These are phyloP conservation scores for Borovskyia barvae DNA, from an alignment of 208 protist genomes.

Conservation along the genomic window DNA sequence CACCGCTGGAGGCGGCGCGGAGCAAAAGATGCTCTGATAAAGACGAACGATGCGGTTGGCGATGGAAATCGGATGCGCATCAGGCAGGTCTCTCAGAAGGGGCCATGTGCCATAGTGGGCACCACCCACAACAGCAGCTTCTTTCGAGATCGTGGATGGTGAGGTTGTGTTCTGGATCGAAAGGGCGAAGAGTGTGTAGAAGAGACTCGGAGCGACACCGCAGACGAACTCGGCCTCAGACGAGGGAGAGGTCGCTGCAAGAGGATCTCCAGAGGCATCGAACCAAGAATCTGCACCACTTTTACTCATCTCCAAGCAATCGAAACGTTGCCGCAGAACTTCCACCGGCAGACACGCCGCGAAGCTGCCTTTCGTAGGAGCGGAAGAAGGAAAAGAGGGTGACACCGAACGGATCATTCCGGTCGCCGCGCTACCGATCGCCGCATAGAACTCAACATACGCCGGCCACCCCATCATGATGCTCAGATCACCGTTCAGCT, in stretches of 20 bases:
- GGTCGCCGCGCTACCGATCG: no score
- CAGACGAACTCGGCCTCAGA: background rate
- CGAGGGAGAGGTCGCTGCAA: no score
- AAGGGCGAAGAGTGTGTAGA: constrained; percentile 4
- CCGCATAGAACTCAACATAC: constrained; percentile 54
- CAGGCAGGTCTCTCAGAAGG: constrained; percentile 13
- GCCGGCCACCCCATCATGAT: constrained; percentile 36
- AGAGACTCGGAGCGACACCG: constrained; percentile 8
- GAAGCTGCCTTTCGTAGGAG: constrained; percentile 3
- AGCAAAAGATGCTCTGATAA: constrained; percentile 13
- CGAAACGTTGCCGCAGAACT: background rate
- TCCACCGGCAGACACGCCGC: background rate
- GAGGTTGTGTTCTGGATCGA: background rate
- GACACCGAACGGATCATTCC: constrained; percentile 1
- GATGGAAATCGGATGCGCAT: constrained; percentile 21
- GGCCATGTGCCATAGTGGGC: constrained; percentile 18
- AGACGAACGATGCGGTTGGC: constrained; percentile 22
- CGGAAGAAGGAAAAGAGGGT: no score
- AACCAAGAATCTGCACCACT: no score
- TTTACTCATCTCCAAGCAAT: constrained; percentile 6
- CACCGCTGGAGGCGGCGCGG: background rate
- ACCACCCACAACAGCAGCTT: background rate
- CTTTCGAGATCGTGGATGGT: background rate
- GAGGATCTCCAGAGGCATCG: no score
- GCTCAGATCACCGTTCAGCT: constrained; percentile 36